Evolutionary conservation across 1,139 yeast species (phyloP), one percentile per base, ranked within the genome.

Genomic region (Hyphopichia burtonii): DNA sequence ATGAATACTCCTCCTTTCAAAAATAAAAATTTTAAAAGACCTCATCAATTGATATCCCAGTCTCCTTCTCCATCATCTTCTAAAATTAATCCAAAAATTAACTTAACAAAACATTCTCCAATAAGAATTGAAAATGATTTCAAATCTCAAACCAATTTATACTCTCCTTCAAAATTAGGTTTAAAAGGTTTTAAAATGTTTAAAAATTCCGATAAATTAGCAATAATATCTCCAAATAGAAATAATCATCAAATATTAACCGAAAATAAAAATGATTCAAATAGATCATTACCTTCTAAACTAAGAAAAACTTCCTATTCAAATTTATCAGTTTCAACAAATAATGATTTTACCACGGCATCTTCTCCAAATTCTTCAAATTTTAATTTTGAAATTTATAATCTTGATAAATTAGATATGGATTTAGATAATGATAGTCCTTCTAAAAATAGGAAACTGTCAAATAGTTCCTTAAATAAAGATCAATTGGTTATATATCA

Each of bases 31-130:
- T 73, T 68, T 49, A 75, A 75, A 47, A 61, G 79, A 34, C 76
- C 79, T 1, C 78, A 76, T 46, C 68, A 70, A 45, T 57, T 74
- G 39, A 71, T 72, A 16, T 68, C 74, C 46, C 77, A 71, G 49
- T 66, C 73, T 10, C 77, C 78, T 2, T 70, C 77, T 7, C 76
- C 76, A 3, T 56, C 66, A n/a, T 54, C 44, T 34, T 49, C 44
- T 33, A 52, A 54, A 41, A 25, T 37, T 16, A 31, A 28, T 35
- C 31, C 42, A 2, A 14, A 25, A 18, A 34, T 30, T 14, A 30
- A 30, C 14, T n/a, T 30, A 30, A 8, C 11, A 7, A 8, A 11
- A 9, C 7, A 25, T 25, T 25, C 28, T 25, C 36, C 19, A 31
- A 30, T 30, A n/a, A 14, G 32, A 14, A 30, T n/a, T 30, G 32